Conservation (phyloP, 441 rosid genomes). For the Gossypium davidsonii region DNA sequence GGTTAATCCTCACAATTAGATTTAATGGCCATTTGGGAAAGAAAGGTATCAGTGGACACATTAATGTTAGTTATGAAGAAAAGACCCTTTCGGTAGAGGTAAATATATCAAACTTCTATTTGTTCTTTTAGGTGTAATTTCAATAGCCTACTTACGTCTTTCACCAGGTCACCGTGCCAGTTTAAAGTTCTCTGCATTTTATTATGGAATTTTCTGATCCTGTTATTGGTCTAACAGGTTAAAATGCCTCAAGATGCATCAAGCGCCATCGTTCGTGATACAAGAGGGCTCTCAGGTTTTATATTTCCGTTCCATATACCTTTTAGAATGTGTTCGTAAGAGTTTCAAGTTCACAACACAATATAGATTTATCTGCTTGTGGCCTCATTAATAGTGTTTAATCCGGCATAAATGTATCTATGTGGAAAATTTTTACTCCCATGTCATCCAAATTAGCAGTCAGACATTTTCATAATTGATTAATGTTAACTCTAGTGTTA, state of each 20-base stretch:
- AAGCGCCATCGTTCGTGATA: conserved; percentile 63
- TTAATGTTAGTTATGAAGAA: conserved; percentile 62
- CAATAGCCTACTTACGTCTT: background rate
- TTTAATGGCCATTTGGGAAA: conserved; percentile 77
- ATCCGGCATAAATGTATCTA: background rate
- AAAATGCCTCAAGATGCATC: conserved; percentile 99
- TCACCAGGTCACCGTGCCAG: background rate
- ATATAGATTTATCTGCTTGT: background rate
- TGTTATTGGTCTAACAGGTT: conserved; percentile 41
- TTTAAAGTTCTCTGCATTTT: background rate
- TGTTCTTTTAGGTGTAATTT: background rate
- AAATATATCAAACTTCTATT: conserved; percentile 21
- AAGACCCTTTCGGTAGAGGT: conserved; percentile 81
- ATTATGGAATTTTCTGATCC: conserved; percentile 4
- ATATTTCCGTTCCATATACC: conserved; percentile 4
- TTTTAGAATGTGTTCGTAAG: background rate
- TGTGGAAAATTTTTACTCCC: background rate
- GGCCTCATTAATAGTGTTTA: conserved; percentile 1
- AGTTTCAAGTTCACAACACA: background rate
- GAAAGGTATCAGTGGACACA: conserved; percentile 89
- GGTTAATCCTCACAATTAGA: conserved; percentile 34
- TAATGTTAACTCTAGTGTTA: background rate
- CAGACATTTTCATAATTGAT: background rate
- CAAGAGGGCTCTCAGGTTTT: conserved; percentile 93
- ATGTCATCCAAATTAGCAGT: background rate